Conservation (phyloP, 225 moss, liverwort and hornwort species). For the Climacium dendroides region DNA sequence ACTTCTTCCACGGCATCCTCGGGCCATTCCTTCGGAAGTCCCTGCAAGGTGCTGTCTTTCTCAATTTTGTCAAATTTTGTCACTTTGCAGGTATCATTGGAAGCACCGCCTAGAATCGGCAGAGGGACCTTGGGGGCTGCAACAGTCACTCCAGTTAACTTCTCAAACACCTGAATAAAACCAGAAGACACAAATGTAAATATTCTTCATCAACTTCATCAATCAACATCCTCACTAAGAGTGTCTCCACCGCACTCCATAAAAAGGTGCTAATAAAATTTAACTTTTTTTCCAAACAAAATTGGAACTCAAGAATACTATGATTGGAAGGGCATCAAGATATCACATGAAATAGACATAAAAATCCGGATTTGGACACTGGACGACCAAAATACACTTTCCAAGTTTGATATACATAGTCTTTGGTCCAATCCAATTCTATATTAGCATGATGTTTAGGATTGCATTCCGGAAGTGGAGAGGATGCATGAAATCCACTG, state of each 20-base stretch:
- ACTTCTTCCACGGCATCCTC: constrained; percentile 68
- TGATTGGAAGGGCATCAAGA: neutral
- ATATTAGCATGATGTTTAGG: neutral
- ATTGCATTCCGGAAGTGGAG: neutral
- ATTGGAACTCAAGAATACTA: neutral
- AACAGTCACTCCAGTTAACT: constrained; percentile 59
- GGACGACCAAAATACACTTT: neutral
- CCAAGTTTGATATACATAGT: neutral
- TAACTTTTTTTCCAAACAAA: neutral
- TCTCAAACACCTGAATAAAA: constrained; percentile 63
- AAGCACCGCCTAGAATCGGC: neutral
- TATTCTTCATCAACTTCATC: neutral
- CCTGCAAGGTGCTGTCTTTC: constrained; percentile 44
- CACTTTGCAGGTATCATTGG: neutral
- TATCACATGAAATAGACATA: neutral
- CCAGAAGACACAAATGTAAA: neutral
- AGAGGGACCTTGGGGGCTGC: constrained; percentile 17
- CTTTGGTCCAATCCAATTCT: neutral
- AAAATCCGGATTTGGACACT: neutral
- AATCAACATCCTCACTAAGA: neutral
- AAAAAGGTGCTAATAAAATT: neutral
- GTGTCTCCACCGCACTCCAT: neutral
- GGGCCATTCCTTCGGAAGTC: constrained; percentile 77
- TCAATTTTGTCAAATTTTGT: constrained; percentile 29
- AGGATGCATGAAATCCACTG: neutral